Percentiles rank a stretch among this genome's conserved stretches.
Conservation (phyloP, 2,329 filamentous ascomycete species). For the Gaeumannomyces tritici region DNA sequence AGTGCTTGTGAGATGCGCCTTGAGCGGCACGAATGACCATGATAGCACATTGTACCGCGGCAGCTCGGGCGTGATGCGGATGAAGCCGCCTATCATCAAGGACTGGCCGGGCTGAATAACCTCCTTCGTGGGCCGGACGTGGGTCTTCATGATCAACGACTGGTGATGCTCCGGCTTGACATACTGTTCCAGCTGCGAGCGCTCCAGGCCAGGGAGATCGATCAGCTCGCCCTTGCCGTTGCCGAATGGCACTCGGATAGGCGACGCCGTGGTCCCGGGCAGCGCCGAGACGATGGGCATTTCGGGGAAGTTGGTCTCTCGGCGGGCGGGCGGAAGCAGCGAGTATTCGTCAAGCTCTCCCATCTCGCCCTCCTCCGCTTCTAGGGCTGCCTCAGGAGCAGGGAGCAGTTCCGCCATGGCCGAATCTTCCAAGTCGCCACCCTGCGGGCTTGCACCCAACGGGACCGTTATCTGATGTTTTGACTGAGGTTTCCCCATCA, state of each 20-base stretch:
- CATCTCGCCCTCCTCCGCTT: conserved; percentile 17
- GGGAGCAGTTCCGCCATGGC: conserved; percentile 4
- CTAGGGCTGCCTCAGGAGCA: neutral
- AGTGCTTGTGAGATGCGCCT: conserved; percentile 67
- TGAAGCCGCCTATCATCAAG: conserved; percentile 73
- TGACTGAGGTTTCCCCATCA: conserved; percentile 31
- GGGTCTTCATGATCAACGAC: conserved; percentile 68
- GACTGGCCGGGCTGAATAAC: conserved; percentile 69
- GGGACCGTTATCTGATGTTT: conserved; percentile 15
- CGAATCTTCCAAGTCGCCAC: neutral
- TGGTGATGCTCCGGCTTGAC: conserved; percentile 57
- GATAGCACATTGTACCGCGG: conserved; percentile 55
- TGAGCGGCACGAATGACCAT: conserved; percentile 79
- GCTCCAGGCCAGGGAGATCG: conserved; percentile 77
- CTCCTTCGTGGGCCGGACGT: conserved; percentile 63
- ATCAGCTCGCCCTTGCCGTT: conserved; percentile 81
- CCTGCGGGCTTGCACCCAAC: neutral
- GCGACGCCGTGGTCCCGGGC: conserved; percentile 88
- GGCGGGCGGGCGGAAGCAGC: conserved; percentile 67
- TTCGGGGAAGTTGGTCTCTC: conserved; percentile 64
- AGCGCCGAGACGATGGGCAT: conserved; percentile 83
- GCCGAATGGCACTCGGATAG: conserved; percentile 87
- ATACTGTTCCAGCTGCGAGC: conserved; percentile 62
- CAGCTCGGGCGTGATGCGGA: conserved; percentile 72
- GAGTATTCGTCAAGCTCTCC: conserved; percentile 29